These are phyloP conservation scores for Arachis stenosperma DNA, from an alignment of 306 rosid species.

Conservation along the genomic window DNA sequence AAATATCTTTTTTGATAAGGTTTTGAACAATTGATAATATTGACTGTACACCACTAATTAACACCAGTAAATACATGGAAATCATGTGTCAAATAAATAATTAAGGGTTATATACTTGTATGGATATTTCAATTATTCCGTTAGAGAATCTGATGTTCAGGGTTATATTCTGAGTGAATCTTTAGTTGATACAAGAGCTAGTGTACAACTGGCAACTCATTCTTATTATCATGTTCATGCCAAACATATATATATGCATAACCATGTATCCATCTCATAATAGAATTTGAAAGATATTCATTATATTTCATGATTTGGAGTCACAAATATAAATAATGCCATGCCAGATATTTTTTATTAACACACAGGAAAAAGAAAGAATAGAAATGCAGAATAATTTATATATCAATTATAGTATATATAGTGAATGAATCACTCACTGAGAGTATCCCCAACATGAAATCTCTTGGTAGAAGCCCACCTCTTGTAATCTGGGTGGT, in stretches of 20 bases:
- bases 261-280: background rate
- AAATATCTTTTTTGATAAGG: too few relatives aligned
- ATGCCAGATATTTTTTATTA: conserved; percentile 3
- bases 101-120: too few relatives aligned
- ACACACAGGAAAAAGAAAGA: background rate
- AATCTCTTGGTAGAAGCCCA: conserved; percentile 46
- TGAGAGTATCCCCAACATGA: conserved; percentile 40
- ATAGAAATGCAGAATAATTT: background rate
- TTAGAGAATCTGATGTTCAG: too few relatives aligned
- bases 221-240: background rate
- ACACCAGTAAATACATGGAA: too few relatives aligned
- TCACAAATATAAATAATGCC: background rate
- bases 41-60: too few relatives aligned
- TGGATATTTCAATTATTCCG: too few relatives aligned
- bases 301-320: background rate
- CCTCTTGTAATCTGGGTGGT: conserved; percentile 26
- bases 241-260: background rate
- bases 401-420: too few relatives aligned
- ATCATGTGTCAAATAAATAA: too few relatives aligned
- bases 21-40: too few relatives aligned
- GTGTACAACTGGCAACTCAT: background rate
- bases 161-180: background rate
- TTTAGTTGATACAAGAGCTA: background rate
- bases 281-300: conserved; percentile 1
- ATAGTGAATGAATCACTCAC: conserved; percentile 21